phyloP scores from a whole-genome alignment of 2,329 filamentous ascomycete genomes.

The Ceratocystis papillata region DNA sequence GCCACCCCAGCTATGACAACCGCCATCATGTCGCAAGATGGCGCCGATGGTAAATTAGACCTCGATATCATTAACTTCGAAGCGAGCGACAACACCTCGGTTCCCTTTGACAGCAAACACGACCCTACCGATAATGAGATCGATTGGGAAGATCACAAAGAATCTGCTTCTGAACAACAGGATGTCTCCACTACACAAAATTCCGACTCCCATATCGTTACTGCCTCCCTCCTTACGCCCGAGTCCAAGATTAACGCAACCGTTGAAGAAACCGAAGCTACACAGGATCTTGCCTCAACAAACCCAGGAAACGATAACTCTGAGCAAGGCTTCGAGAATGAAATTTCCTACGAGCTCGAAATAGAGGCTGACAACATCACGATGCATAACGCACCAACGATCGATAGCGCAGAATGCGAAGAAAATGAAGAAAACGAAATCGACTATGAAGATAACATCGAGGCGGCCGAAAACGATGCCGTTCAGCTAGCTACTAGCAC shows the following conservation, averaged over 20 bases:
- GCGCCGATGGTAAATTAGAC: constrained; percentile 27
- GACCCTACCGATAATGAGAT: constrained; percentile 21
- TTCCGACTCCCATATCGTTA: neutral
- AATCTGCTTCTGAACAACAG: neutral
- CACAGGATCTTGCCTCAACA: neutral
- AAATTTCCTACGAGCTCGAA: constrained; percentile 22
- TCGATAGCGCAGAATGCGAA: constrained; percentile 11
- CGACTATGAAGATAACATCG: constrained; percentile 24
- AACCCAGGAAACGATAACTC: neutral
- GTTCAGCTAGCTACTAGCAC: neutral
- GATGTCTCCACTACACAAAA: neutral
- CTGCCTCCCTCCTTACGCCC: constrained; percentile 2
- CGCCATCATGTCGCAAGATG: constrained; percentile 26
- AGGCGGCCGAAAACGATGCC: constrained; percentile 1
- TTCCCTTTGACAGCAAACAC: neutral
- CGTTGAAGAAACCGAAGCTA: neutral
- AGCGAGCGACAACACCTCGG: constrained; percentile 27
- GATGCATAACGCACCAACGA: neutral
- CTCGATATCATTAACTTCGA: constrained; percentile 35
- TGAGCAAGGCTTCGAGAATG: constrained; percentile 5
- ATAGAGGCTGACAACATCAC: constrained; percentile 11
- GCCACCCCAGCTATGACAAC: constrained; percentile 21
- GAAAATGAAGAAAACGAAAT: constrained; percentile 23
- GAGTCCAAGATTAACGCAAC: neutral
- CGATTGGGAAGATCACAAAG: constrained; percentile 23